These are phyloP conservation scores for Dispira simplex DNA, from an alignment of 192 early-diverging fungal genomes.

Conservation along the genomic window DNA sequence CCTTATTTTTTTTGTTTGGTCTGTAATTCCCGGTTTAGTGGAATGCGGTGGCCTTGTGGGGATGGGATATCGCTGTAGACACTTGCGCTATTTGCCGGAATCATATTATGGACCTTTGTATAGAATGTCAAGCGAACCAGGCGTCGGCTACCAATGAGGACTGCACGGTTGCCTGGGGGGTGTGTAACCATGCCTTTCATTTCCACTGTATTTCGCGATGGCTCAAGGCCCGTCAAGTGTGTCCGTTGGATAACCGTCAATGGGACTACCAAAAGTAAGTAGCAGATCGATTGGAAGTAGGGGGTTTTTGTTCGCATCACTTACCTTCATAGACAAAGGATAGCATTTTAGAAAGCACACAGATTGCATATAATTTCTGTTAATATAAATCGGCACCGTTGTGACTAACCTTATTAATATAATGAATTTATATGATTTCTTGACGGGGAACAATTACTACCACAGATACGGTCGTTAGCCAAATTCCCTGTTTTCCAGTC, in stretches of 20 bases:
- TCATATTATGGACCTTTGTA: conserved; percentile 99
- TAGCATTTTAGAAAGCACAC: too few species aligned
- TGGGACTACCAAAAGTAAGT: conserved; percentile 95
- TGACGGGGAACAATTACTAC: too few species aligned
- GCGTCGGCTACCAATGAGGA: conserved; percentile 81
- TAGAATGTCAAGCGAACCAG: conserved; percentile 97
- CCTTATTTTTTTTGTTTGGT: not conserved
- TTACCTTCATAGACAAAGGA: too few species aligned
- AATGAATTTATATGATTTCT: too few species aligned
- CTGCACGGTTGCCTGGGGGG: conserved; percentile 94
- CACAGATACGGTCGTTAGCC: too few species aligned
- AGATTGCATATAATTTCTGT: too few species aligned
- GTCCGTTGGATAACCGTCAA: conserved; percentile 95
- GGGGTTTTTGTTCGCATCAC: too few species aligned
- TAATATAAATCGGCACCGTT: too few species aligned
- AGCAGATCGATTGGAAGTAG: too few species aligned
- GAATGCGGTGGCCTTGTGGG: conserved; percentile 98
- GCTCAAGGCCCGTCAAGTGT: conserved; percentile 92
- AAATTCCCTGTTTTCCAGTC: too few species aligned
- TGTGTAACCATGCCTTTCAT: conserved; percentile 98
- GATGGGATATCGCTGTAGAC: conserved; percentile 97
- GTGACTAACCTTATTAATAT: too few species aligned
- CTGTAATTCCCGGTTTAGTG: conserved; percentile 39
- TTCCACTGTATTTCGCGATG: conserved; percentile 97
- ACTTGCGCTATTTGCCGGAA: conserved; percentile 99